Evolutionary conservation across 768 basidiomycete species (phyloP).

Genomic region (Tylopilus sp.): DNA sequence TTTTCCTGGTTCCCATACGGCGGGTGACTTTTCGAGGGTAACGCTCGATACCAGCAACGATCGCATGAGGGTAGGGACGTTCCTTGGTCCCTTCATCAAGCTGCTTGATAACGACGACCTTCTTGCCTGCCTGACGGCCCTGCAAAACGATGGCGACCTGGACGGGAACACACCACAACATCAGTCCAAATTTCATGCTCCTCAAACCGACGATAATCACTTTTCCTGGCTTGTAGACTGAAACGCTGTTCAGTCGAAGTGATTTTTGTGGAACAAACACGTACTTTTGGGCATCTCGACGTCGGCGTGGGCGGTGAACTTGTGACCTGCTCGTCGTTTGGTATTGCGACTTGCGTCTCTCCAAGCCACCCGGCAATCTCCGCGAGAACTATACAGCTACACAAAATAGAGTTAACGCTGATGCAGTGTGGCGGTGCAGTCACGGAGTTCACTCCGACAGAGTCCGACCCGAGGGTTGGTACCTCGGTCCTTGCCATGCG

Average conservation of each 20-base stretch:
- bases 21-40: constrained; percentile 98
- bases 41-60: constrained; percentile 97
- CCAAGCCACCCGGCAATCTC: constrained; percentile 36
- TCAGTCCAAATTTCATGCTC: neutral
- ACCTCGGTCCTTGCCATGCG: too few species aligned
- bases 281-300: constrained; percentile 44
- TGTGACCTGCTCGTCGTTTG: constrained; percentile 19
- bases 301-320: constrained; percentile 30
- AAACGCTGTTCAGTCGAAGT: constrained; percentile 12
- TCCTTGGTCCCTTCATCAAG: constrained; percentile 96
- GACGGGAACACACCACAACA: neutral
- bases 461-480: too few species aligned
- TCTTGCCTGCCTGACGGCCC: constrained; percentile 99
- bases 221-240: constrained; percentile 96
- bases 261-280: neutral
- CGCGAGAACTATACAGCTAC: constrained; percentile 29
- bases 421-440: constrained; percentile 1
- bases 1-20: constrained; percentile 95
- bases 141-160: constrained; percentile 96
- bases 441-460: too few species aligned
- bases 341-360: neutral
- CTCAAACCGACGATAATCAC: constrained; percentile 38
- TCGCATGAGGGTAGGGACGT: constrained; percentile 93
- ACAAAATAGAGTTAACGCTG: constrained; percentile 3
- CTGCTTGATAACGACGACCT: constrained; percentile 99